A percentile compares a stretch with the other conserved stretches of the same genome.
These are phyloP conservation scores for Chrysoporthe puriensis DNA, from an alignment of 2,329 filamentous ascomycete species.

Conservation along the genomic window DNA sequence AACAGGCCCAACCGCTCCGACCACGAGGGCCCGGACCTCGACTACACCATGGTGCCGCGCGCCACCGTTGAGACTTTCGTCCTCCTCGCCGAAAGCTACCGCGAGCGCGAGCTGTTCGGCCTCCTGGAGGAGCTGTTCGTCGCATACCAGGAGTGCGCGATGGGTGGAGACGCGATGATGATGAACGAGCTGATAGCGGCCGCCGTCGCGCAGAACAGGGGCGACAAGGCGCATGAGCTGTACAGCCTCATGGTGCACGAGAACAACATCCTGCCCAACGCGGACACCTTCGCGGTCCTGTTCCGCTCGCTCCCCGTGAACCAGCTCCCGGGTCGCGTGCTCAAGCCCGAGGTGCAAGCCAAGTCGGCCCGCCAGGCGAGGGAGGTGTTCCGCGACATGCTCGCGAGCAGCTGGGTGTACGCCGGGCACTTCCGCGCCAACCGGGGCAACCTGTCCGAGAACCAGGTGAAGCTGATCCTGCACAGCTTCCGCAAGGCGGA, in stretches of 20 bases:
- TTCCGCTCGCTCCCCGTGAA: conserved; percentile 64
- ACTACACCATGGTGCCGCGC: conserved; percentile 48
- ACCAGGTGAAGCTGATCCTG: conserved; percentile 39
- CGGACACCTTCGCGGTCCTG: conserved; percentile 70
- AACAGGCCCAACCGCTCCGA: conserved; percentile 29
- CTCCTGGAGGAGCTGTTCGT: conserved; percentile 64
- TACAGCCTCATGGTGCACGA: conserved; percentile 58
- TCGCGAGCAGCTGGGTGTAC: conserved; percentile 34
- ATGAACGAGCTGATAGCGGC: conserved; percentile 78
- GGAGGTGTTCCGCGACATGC: conserved; percentile 38
- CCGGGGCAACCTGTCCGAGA: conserved; percentile 29
- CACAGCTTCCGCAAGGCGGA: conserved; percentile 49
- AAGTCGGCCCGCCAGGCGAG: conserved; percentile 32
- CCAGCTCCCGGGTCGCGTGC: conserved; percentile 19
- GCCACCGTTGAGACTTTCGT: conserved; percentile 80
- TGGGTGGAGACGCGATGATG: conserved; percentile 72
- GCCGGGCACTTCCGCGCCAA: conserved; percentile 24
- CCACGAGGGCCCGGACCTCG: conserved; percentile 31
- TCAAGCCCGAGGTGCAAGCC: neutral
- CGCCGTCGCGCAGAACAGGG: conserved; percentile 62
- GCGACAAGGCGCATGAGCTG: conserved; percentile 56
- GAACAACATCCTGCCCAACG: conserved; percentile 60
- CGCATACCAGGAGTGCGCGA: conserved; percentile 64
- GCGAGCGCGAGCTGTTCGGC: conserved; percentile 60
- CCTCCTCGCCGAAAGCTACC: conserved; percentile 74